A percentile compares a stretch with the other conserved stretches of the same genome.
phyloP scores from a whole-genome alignment of 495 filamentous ascomycete species.

The Penicillium odoratum region DNA sequence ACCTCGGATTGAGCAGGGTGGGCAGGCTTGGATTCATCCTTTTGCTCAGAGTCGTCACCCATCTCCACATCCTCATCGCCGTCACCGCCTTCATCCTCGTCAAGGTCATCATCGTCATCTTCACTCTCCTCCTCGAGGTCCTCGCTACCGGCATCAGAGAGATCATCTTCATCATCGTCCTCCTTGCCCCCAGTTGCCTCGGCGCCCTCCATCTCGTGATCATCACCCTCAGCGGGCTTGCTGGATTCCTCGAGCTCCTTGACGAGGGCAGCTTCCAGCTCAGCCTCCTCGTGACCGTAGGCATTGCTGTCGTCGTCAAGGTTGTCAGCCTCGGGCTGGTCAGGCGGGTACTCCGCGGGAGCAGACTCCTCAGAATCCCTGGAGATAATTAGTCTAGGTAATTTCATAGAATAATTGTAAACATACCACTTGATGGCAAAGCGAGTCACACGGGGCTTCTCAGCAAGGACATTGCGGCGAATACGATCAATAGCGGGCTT shows the following conservation, averaged over 20 bases:
- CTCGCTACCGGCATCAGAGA: constrained; percentile 85
- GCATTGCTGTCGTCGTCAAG: constrained; percentile 78
- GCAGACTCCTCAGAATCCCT: constrained; percentile 97
- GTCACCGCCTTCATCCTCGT: constrained; percentile 66
- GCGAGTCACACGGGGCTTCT: constrained; percentile 94
- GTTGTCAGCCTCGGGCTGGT: constrained; percentile 92
- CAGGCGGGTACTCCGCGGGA: constrained; percentile 91
- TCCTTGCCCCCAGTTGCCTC: constrained; percentile 59
- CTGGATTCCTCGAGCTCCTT: constrained; percentile 61
- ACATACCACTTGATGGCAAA: constrained; percentile 98
- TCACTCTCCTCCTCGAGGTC: constrained; percentile 96
- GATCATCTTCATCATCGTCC: constrained; percentile 71
- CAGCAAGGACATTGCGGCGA: constrained; percentile 84
- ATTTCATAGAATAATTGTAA: constrained; percentile 1
- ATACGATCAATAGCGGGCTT: constrained; percentile 92
- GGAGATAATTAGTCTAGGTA: neutral
- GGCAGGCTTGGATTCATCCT: constrained; percentile 19
- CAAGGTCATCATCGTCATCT: constrained; percentile 82
- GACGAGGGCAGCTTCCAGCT: constrained; percentile 53
- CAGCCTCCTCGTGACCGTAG: constrained; percentile 78
- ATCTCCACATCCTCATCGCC: constrained; percentile 85
- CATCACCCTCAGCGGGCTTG: constrained; percentile 54
- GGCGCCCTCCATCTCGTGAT: constrained; percentile 81
- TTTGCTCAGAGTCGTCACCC: constrained; percentile 60
- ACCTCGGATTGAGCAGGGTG: constrained; percentile 47